Conservation (phyloP, 208 protist genomes). For the Baffinella frigidus region DNA sequence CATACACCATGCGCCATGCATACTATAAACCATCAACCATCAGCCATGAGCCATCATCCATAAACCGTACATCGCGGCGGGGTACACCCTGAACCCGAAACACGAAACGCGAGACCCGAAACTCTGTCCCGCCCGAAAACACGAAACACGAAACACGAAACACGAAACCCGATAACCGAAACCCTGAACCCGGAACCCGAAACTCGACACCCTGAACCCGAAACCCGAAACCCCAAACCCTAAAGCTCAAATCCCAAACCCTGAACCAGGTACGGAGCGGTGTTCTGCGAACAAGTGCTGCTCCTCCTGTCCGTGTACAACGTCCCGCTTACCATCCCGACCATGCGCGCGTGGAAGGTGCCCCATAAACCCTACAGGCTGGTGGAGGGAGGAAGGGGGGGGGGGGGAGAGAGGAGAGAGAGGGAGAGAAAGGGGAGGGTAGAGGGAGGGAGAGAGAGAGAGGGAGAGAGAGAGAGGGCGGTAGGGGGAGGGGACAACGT, state of each 20-base stretch:
- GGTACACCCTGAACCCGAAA: too few species aligned
- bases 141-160: too few species aligned
- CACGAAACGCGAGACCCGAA: too few species aligned
- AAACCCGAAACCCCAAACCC: neutral
- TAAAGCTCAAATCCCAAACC: neutral
- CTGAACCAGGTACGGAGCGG: constrained; percentile 25
- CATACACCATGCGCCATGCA: too few species aligned
- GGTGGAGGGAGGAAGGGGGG: neutral
- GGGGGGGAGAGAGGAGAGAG: neutral
- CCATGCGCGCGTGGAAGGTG: constrained; percentile 47
- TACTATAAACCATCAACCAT: too few species aligned
- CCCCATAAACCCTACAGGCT: neutral
- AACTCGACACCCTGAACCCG: neutral
- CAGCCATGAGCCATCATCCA: too few species aligned
- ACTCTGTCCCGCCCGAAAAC: too few species aligned
- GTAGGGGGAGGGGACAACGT: neutral
- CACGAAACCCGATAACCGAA: too few species aligned
- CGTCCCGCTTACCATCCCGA: constrained; percentile 46
- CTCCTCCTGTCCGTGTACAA: constrained; percentile 53
- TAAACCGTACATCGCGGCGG: too few species aligned
- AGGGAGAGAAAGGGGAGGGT: neutral
- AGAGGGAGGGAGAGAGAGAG: neutral
- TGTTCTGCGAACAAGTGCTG: constrained; percentile 41
- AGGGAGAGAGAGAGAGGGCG: neutral
- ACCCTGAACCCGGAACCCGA: neutral